Conservation (phyloP, 2,329 filamentous ascomycete species). For the Xylaria hypoxylon region DNA sequence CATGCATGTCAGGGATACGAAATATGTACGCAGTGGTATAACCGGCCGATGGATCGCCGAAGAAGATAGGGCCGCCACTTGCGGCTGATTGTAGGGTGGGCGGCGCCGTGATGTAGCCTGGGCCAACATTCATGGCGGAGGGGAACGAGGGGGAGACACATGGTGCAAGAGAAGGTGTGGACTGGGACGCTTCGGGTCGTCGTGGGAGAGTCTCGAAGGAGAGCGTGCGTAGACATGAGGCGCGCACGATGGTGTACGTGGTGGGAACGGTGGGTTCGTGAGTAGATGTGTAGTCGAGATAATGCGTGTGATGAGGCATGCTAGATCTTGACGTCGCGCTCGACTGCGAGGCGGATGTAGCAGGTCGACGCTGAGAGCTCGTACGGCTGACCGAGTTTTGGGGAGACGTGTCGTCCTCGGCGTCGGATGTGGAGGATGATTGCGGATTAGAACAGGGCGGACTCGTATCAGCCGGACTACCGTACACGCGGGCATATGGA, state of each 20-base stretch:
- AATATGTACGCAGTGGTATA: constrained; percentile 79
- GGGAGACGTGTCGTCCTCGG: constrained; percentile 58
- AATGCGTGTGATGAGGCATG: constrained; percentile 69
- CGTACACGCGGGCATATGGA: constrained; percentile 69
- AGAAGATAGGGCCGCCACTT: constrained; percentile 75
- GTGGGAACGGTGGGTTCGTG: constrained; percentile 71
- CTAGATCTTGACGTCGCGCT: constrained; percentile 64
- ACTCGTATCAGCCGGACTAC: constrained; percentile 58
- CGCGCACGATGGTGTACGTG: constrained; percentile 75
- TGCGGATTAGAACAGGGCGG: constrained; percentile 64
- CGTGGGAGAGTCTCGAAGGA: constrained; percentile 75
- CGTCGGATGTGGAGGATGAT: constrained; percentile 62
- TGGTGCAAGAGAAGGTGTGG: constrained; percentile 46
- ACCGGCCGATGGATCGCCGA: constrained; percentile 72
- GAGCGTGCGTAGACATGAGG: constrained; percentile 73
- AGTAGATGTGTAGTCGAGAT: constrained; percentile 75
- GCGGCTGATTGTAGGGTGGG: constrained; percentile 62
- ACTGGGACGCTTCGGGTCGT: constrained; percentile 57
- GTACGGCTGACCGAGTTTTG: constrained; percentile 43
- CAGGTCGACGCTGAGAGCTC: constrained; percentile 57
- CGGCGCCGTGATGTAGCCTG: constrained; percentile 64
- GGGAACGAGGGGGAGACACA: constrained; percentile 56
- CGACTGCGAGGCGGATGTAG: constrained; percentile 63
- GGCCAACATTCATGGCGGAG: constrained; percentile 54
- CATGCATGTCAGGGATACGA: constrained; percentile 74